Evolutionary conservation across 73 alveolate species (phyloP), one percentile per base, ranked within the genome.

Genomic region (Blepharisma japonicum): DNA sequence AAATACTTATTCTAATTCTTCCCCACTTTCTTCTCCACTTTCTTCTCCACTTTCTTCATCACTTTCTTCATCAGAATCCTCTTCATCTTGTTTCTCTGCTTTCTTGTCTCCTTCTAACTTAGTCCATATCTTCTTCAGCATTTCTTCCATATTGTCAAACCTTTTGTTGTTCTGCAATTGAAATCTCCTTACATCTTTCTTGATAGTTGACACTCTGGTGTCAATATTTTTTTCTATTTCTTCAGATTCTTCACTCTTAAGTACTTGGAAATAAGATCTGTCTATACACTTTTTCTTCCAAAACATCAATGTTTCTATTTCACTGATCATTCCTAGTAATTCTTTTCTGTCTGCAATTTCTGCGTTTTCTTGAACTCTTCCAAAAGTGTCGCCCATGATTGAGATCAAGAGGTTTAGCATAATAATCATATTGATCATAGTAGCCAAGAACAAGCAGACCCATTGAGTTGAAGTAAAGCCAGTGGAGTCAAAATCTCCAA

Each of bases 351-450:
- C 87, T 45, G 77, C 87, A 20, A 77, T 7, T 45, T 21, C 55
- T 0, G 79, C 76, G 1, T 21, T n/a, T 14, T 38, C 45, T 45
- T 80, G 9, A 2, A 80, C 87, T 49, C 86, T 23, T 11, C 55
- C 84, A 47, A 14, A 80, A 23, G 87, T 80, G 48, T 80, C 87
- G 55, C 87, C 84, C 87, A 80, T 80, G 11, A 80, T 8, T n/a
- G 87, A 78, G 32, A 80, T 80, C 14, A 80, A 9, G 27, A 80
- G 32, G 66, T 80, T 80, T 8, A 80, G 55, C 67, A 80, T 11
- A 6, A 80, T 79, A 21, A 80, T 25, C 21, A 86, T 86, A 20
- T 56, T 76, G 2, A 74, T 56, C n/a, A 80, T 14, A 6, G 87
- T n/a, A 8, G 79, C 54, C 4, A 76, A 56, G 45, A 80, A 32